Base-by-base conservation (phyloP, 139 green algal genomes). In the Chlamydomonas asymmetrica region DNA sequence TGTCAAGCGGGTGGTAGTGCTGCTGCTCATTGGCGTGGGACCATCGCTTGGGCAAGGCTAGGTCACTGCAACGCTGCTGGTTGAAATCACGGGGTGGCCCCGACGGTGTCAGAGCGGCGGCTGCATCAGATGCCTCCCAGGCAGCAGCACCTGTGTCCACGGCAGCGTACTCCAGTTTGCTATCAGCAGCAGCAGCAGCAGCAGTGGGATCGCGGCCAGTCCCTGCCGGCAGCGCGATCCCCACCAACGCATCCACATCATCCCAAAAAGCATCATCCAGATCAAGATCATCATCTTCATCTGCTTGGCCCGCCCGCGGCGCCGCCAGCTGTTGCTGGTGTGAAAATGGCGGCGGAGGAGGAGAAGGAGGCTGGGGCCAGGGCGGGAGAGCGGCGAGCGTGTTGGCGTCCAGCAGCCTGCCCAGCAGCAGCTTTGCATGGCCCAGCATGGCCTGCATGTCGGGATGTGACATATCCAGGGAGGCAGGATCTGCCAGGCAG, bases 191-290 rank as follows among this genome's bases (percentile, higher is more conserved):
- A 20, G 32, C 23, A 22, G 10, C n/a, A 2, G 63, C n/a, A 5
- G n/a, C 63, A 29, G 29, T 31, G 1, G 0, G 5, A 31, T 32
- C 66, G 10, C 22, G 8, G 4, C 20, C 16, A 1, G 3, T 38
- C 3, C 18, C 16, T 13, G 54, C 20, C 5, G 56, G 31, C 39
- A 23, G 48, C 1, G 69, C 69, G 2, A 29, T 29, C 69, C 66
- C 69, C 54, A 75, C 69, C 2, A 40, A 54, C n/a, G 39, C n/a
- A 27, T 75, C 69, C 4, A 75, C 23, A 7, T 39, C 54, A 0
- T 57, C 48, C 32, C 60, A 75, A 31, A 67, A 75, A 7, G 54
- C 69, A 5, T 75, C 69, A 29, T 75, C 69, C 22, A 60, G 66
- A 10, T 40, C 59, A 0, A 48, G 34, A 10, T 73, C 56, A 29